A percentile compares a stretch with the other conserved stretches of the same genome.
phyloP scores from a whole-genome alignment of 2,329 filamentous ascomycete genomes.

The Penicillium sp. region DNA sequence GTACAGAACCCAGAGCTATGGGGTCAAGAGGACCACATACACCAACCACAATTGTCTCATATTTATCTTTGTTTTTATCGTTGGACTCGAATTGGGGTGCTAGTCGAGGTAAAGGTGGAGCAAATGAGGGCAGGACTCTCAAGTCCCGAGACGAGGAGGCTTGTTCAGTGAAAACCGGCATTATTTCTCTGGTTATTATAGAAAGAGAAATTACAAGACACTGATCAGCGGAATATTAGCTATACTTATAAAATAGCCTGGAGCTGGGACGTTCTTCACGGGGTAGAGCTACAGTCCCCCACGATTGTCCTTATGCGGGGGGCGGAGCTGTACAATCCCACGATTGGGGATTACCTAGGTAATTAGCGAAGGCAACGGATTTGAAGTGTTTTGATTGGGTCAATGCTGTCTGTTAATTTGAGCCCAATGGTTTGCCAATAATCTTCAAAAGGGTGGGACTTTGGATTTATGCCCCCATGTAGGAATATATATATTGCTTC shows the following conservation, averaged over 20 bases:
- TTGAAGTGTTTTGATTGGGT: background rate
- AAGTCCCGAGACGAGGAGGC: slow-evolving; percentile 37
- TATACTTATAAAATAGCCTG: background rate
- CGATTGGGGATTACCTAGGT: background rate
- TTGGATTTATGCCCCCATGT: background rate
- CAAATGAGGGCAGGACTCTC: slow-evolving; percentile 39
- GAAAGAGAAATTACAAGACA: background rate
- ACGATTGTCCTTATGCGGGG: background rate
- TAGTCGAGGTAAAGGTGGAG: slow-evolving; percentile 37
- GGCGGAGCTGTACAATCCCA: background rate
- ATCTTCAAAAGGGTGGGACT: background rate
- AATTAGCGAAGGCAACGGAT: background rate
- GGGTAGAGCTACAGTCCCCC: background rate
- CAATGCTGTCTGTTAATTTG: too few relatives aligned
- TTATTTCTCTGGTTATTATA: slow-evolving; percentile 9
- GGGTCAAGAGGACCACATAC: background rate
- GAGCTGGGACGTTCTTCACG: background rate
- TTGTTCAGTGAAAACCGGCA: slow-evolving; percentile 41
- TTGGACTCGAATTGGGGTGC: slow-evolving; percentile 21
- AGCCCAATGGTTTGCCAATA: too few relatives aligned
- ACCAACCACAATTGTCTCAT: slow-evolving; percentile 45
- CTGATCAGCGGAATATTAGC: background rate
- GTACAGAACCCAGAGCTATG: background rate
- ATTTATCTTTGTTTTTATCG: slow-evolving; percentile 27
- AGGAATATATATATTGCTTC: background rate